Evolutionary conservation across 2,329 filamentous ascomycete genomes (phyloP).

Genomic region (Fusarium sp.): DNA sequence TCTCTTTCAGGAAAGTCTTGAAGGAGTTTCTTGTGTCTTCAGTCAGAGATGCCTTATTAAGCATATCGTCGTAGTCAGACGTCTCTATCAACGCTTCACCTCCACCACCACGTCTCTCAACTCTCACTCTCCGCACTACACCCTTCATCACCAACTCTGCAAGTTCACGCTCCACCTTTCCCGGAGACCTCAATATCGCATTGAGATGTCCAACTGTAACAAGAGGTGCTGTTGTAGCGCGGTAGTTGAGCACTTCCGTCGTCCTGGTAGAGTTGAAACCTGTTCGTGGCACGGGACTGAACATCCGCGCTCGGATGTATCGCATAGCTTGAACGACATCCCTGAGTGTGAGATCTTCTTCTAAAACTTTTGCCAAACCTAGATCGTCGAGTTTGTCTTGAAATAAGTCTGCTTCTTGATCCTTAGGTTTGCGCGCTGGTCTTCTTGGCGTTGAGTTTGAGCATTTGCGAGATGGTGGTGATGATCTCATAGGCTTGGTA

Average conservation of each 20-base stretch:
- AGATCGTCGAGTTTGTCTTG: slow-evolving; percentile 67
- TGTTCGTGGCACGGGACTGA: slow-evolving; percentile 69
- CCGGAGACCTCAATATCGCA: slow-evolving; percentile 70
- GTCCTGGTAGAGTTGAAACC: slow-evolving; percentile 74
- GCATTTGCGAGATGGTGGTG: slow-evolving; percentile 19
- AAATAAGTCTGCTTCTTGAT: slow-evolving; percentile 48
- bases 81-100: slow-evolving; percentile 74
- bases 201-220: slow-evolving; percentile 75
- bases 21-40: slow-evolving; percentile 63
- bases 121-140: slow-evolving; percentile 68
- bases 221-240: slow-evolving; percentile 69
- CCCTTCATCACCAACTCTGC: slow-evolving; percentile 69
- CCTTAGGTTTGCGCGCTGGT: slow-evolving; percentile 35
- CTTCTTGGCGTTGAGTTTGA: slow-evolving; percentile 44
- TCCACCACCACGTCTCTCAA: slow-evolving; percentile 69
- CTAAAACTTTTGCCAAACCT: slow-evolving; percentile 66
- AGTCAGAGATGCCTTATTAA: slow-evolving; percentile 53
- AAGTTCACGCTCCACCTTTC: slow-evolving; percentile 74
- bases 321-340: slow-evolving; percentile 74
- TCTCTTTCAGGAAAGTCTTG: slow-evolving; percentile 59
- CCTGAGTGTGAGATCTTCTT: slow-evolving; percentile 65
- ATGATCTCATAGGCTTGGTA: slow-evolving; percentile 46
- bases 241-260: slow-evolving; percentile 71
- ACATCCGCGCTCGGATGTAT: slow-evolving; percentile 71
- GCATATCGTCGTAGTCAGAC: slow-evolving; percentile 64